These are phyloP conservation scores for Fragilaria crotonensis DNA, from an alignment of 108 stramenopile genomes.

Conservation along the genomic window DNA sequence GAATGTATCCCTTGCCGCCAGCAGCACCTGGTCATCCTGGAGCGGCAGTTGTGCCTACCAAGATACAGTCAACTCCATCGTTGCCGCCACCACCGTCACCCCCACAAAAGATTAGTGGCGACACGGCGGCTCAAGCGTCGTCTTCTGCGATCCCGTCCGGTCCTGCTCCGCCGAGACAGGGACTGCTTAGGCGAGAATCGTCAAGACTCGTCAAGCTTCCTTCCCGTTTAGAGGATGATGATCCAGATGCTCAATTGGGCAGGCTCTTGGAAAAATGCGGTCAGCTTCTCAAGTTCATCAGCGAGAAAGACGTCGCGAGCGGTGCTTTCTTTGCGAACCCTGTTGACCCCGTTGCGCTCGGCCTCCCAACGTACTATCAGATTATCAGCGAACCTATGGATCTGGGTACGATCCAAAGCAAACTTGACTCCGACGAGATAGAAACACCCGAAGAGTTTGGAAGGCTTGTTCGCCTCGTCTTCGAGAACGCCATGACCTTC, in stretches of 20 bases:
- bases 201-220: constrained; percentile 59
- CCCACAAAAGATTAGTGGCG: constrained; percentile 11
- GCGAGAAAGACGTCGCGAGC: constrained; percentile 45
- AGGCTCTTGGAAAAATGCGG: constrained; percentile 70
- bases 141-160: background rate
- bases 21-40: constrained; percentile 10
- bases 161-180: constrained; percentile 5
- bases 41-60: constrained; percentile 25
- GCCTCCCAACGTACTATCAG: constrained; percentile 89
- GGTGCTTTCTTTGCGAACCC: constrained; percentile 75
- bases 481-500: constrained; percentile 92
- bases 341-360: constrained; percentile 91
- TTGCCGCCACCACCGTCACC: background rate
- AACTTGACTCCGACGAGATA: constrained; percentile 70
- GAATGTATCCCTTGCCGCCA: constrained; percentile 51
- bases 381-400: constrained; percentile 93
- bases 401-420: constrained; percentile 77
- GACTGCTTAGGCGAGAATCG: constrained; percentile 61
- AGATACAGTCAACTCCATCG: constrained; percentile 11
- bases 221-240: constrained; percentile 71
- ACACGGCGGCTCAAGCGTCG: background rate
- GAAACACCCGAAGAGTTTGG: constrained; percentile 74
- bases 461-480: constrained; percentile 78
- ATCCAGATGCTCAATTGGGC: constrained; percentile 57
- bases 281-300: constrained; percentile 48